Conservation (phyloP, 2,329 filamentous ascomycete genomes). For the Decorospora gaudefroyi region DNA sequence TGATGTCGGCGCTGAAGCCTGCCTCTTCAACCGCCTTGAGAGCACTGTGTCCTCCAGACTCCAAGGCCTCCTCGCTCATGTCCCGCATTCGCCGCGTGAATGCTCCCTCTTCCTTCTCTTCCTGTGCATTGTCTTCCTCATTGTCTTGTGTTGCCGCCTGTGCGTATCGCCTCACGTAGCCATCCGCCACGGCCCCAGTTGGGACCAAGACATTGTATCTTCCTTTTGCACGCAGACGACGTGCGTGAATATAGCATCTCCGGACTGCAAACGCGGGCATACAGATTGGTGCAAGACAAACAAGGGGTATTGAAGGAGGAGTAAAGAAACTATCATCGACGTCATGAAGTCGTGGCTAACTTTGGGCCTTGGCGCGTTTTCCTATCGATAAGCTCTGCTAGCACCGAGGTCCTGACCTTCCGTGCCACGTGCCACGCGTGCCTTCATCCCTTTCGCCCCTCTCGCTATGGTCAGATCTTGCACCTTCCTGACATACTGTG, state of each 20-base stretch:
- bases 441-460: too few species aligned
- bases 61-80: constrained; percentile 64
- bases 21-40: constrained; percentile 63
- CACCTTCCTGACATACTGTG: too few species aligned
- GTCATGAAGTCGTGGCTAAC: constrained; percentile 18
- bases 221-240: constrained; percentile 47
- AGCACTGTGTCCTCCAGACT: constrained; percentile 59
- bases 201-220: constrained; percentile 12
- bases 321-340: constrained; percentile 7
- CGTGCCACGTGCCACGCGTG: too few species aligned
- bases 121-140: constrained; percentile 12
- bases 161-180: constrained; percentile 28
- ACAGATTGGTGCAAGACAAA: constrained; percentile 19
- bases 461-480: too few species aligned
- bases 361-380: constrained; percentile 8
- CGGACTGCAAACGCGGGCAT: constrained; percentile 34
- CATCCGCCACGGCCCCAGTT: constrained; percentile 11
- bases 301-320: constrained; percentile 3
- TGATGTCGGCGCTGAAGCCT: constrained; percentile 66
- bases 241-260: constrained; percentile 44
- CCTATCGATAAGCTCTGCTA: constrained; percentile 17
- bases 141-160: constrained; percentile 26
- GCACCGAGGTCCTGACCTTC: too few species aligned
- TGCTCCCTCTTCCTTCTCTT: constrained; percentile 53
- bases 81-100: constrained; percentile 62